A percentile compares a stretch with the other conserved stretches of the same genome.
These are phyloP conservation scores for Chloranthus sessilifolius DNA, from an alignment of 164 flowering plant genomes.

Conservation along the genomic window DNA sequence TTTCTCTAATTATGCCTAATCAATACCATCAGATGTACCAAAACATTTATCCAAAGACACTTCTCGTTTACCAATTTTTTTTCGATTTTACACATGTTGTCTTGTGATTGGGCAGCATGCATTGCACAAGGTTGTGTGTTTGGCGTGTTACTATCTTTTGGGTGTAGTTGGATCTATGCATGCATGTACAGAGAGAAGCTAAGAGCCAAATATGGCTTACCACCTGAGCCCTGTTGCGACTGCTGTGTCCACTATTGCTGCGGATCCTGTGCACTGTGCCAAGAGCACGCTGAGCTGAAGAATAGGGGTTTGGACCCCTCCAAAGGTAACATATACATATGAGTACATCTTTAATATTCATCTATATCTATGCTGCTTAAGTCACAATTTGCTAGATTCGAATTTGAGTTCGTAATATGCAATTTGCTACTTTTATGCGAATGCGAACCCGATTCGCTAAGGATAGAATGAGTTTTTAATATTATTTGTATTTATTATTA, in stretches of 20 bases:
- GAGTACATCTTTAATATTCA: no score
- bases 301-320: constrained; percentile 27
- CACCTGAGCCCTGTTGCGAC: constrained; percentile 21
- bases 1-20: no score
- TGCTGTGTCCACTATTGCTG: constrained; percentile 31
- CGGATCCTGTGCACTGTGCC: constrained; percentile 30
- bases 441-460: background rate
- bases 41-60: no score
- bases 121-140: constrained; percentile 8
- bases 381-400: background rate
- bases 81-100: no score
- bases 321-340: constrained; percentile 24
- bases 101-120: constrained; percentile 14
- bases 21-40: no score
- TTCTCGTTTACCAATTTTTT: no score
- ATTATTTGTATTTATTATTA: background rate
- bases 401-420: background rate
- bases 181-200: constrained; percentile 24
- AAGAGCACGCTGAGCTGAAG: constrained; percentile 29
- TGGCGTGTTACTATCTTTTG: constrained; percentile 9
- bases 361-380: background rate
- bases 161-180: constrained; percentile 22
- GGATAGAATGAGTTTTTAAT: background rate
- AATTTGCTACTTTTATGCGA: background rate
- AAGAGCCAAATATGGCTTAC: constrained; percentile 19